A percentile compares a stretch with the other conserved stretches of the same genome.
These are phyloP conservation scores for Nyctanthes arbortristis DNA, from an alignment of 257 asterid species.

Conservation along the genomic window DNA sequence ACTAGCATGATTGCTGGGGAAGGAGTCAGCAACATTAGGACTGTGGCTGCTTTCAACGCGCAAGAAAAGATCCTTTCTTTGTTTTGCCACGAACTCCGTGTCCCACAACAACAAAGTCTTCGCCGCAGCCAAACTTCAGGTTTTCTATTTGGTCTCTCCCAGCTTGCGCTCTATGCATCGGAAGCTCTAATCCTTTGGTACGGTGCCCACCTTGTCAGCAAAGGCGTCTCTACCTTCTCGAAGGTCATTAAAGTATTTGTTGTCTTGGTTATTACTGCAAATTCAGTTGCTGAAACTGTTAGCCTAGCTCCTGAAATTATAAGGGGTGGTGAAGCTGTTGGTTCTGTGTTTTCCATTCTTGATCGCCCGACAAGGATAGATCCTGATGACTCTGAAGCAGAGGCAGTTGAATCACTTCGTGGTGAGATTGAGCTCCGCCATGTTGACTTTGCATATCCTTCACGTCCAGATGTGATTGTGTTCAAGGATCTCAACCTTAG, in stretches of 20 bases:
- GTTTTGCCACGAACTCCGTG: conserved; percentile 67
- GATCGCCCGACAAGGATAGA: conserved; percentile 83
- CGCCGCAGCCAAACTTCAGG: conserved; percentile 79
- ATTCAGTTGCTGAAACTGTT: conserved; percentile 93
- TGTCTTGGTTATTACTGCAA: conserved; percentile 87
- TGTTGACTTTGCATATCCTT: conserved; percentile 91
- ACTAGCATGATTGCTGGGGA: conserved; percentile 99
- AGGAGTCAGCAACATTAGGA: conserved; percentile 97
- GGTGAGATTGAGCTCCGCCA: conserved; percentile 95
- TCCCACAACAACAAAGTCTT: conserved; percentile 73
- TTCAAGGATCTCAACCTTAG: conserved; percentile 79
- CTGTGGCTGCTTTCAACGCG: conserved; percentile 94
- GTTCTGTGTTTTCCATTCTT: conserved; percentile 82
- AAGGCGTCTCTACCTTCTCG: conserved; percentile 82
- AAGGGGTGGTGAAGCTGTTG: conserved; percentile 96
- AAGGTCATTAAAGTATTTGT: conserved; percentile 93
- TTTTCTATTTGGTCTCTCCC: conserved; percentile 82
- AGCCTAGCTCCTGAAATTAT: conserved; percentile 96
- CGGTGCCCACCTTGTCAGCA: conserved; percentile 81
- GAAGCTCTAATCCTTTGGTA: conserved; percentile 96
- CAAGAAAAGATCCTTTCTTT: conserved; percentile 77
- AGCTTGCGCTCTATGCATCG: conserved; percentile 93
- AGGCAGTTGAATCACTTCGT: conserved; percentile 62
- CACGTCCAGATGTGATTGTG: conserved; percentile 81
- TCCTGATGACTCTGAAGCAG: conserved; percentile 86